Base-by-base conservation (phyloP, 179 eudicot species). In the Monotropa hypopitys region DNA sequence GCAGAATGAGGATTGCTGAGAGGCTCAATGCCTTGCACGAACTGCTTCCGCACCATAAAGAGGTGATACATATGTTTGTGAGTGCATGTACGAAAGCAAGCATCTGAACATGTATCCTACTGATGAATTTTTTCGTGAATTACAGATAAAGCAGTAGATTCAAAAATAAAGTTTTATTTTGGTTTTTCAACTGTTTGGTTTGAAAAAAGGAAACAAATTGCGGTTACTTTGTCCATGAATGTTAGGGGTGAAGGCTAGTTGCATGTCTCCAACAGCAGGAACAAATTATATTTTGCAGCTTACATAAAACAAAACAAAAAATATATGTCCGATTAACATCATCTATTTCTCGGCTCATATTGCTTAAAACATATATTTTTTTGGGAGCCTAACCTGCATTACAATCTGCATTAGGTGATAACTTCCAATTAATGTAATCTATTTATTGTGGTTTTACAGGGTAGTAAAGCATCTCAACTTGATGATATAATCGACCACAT, bases 401-500 rank as follows among this genome's bases (percentile, higher is more conserved):
- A 21, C 4, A n/a, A 53, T 26, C 65, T 21, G 65, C 20, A 4
- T 18, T 10, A 21, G 33, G 10, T 73, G 11, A 73, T 73, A 32
- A 21, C 46, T 54, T 35, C 59, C 5, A 47, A 30, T 32, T 20
- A 43, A 18, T 47, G 16, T 43, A 51, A 40, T 51, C 12, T 42
- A 6, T 45, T 80, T 38, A 15, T 76, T 54, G 57, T 74, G 65
- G 67, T 77, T 47, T 74, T 81, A 72, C 83, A 87, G 89, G 85
- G 81, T 57, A 66, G 77, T 67, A 68, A 78, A 83, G 82, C 75
- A 79, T 70, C 81, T 71, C n/a, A 67, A 21, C 65, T 85, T 46
- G 86, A 83, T 73, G 74, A 83, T 57, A 74, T 78, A 45, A 83
- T 83, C 57, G 88, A 83, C 62, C 77, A 87, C 71, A 79, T 87